phyloP scores from a whole-genome alignment of 2,329 filamentous ascomycete species.

The Ophiosphaerella narmari region DNA sequence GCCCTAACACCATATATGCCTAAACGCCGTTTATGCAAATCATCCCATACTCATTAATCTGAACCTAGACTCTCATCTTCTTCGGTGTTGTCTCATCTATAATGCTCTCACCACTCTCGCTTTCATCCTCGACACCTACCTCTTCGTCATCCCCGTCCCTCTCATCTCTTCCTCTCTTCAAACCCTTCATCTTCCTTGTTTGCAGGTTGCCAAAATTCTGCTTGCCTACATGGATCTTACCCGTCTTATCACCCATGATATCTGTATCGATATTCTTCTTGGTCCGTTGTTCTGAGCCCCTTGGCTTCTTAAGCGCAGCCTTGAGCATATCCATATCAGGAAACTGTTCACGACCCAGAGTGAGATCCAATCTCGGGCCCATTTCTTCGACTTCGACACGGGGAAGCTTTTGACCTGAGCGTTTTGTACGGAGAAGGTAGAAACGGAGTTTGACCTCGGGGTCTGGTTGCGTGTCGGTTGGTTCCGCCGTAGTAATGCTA shows the following conservation, averaged over 20 bases:
- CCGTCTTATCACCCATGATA: conserved; percentile 93
- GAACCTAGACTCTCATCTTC: conserved; percentile 26
- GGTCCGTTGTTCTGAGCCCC: conserved; percentile 71
- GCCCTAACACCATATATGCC: conserved; percentile 11
- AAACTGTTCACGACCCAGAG: conserved; percentile 78
- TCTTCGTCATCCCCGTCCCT: conserved; percentile 41
- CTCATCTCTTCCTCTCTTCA: conserved; percentile 73
- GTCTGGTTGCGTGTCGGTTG: conserved; percentile 49
- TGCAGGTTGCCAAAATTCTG: conserved; percentile 88
- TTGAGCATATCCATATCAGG: conserved; percentile 81
- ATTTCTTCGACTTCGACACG: conserved; percentile 94
- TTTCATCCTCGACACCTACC: conserved; percentile 21
- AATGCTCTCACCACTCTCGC: conserved; percentile 2
- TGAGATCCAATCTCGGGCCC: conserved; percentile 90
- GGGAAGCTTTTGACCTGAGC: conserved; percentile 83
- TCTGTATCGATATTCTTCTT: conserved; percentile 98
- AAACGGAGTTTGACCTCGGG: conserved; percentile 69
- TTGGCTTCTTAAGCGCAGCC: conserved; percentile 86
- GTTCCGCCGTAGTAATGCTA: conserved; percentile 72
- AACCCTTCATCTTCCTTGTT: conserved; percentile 98
- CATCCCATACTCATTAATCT: background rate
- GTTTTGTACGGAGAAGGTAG: conserved; percentile 85
- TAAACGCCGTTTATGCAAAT: conserved; percentile 38
- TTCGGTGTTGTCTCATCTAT: conserved; percentile 32
- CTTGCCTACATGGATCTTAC: conserved; percentile 86